Evolutionary conservation across 2,329 filamentous ascomycete species (phyloP), one percentile per base, ranked within the genome.

Genomic region (Ophiosphaerella narmari): DNA sequence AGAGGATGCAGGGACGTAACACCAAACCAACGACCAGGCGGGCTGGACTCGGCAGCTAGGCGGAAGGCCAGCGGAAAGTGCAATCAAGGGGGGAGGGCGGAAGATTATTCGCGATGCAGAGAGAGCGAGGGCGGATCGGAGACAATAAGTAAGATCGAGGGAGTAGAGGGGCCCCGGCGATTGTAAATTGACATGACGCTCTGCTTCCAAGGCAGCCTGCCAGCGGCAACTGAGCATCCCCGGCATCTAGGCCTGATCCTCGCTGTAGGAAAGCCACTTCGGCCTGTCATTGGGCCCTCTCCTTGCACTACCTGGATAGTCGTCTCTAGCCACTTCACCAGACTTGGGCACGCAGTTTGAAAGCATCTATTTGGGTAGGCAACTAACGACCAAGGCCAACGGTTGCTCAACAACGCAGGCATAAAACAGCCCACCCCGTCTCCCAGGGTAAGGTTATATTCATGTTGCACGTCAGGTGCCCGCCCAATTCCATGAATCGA

Each of bases 31-130:
- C 31, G 41, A 9, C 12, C n/a, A 47, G 35, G 32, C 16, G 26
- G 2, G 26, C 42, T 46, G 38, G 48, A 42, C 48, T 50, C 42
- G 39, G 33, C 11, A 18, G 21, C 16, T 36, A 23, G 16, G 39
- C 42, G 46, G 46, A 46, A 41, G 31, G 41, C 24, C 46, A 49
- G 50, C 50, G 50, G 50, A 52, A 43, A 32, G 35, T 33, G 4
- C 43, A 39, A 41, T 26, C 32, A 29, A 39, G 36, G 38, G 37
- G 31, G 33, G 29, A 36, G 41, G 34, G 41, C 43, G 42, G 41
- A 49, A 18, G 8, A 31, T 29, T 7, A 13, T 21, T 21, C 23
- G 29, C 34, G 21, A 46, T 36, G 42, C 46, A 49, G 42, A 42
- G 41, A 39, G 21, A 23, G 12, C 24, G 36, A 43, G 9, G 21